Base-by-base conservation (phyloP, 208 protist genomes). In the Herpetomonas tarakana region DNA sequence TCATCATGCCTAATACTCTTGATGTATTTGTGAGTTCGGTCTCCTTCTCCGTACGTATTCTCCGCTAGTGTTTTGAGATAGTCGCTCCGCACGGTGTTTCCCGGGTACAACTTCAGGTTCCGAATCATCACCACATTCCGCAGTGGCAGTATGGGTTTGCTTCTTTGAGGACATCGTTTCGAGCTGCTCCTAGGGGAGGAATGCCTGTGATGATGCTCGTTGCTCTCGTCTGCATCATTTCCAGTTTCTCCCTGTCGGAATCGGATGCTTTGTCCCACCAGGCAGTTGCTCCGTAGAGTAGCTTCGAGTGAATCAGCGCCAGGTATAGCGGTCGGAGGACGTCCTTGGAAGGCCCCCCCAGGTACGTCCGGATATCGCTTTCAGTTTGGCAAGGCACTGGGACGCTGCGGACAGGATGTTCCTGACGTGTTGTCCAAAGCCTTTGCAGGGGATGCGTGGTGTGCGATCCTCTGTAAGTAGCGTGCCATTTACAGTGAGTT, bases 251-350 rank as follows among this genome's bases (percentile, higher is more conserved):
- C 14, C 35, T 41, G 14, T 41, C 35, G 9, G 35, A 41, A 6
- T 41, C 14, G 35, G 9, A 18, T 14, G 35, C 35, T 6, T 41
- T 41, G 35, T 14, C n/a, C 46, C 46, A 52, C 46, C 46, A 52
- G 12, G 46, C 46, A 19, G 22, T 52, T 12, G 46, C 18, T 19
- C 46, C 46, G 46, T 52, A 52, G 7, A 52, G 46, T 27, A 52
- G 46, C n/a, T 52, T 52, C n/a, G 46, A 52, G 11, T 52, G 46
- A 12, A 52, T 19, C 21, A 52, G n/a, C 11, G 46, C 46, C 46
- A 52, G 46, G n/a, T 52, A 19, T 6, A 52, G 22, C 4, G 46
- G 46, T 9, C 46, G 46, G 7, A 52, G 22, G 46, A 52, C n/a
- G 19, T 52, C 46, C n/a, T 26, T 19, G 19, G 46, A 27, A 6